Conservation (phyloP, 106 monocot genomes). For the Chionographis japonica region DNA sequence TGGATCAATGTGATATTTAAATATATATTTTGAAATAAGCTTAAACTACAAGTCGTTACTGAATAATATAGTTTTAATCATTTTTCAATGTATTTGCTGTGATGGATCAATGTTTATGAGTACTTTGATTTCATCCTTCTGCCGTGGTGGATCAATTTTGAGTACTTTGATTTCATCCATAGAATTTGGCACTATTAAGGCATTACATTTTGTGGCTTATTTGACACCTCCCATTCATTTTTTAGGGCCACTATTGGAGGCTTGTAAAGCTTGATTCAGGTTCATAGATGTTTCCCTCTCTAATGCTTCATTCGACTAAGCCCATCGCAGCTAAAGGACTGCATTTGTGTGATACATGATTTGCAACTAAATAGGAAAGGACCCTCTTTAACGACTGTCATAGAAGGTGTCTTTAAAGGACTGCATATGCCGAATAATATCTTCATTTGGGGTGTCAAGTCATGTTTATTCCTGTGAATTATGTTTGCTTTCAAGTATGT, state of each 20-base stretch:
- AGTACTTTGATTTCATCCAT: too few species aligned
- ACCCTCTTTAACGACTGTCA: conserved; percentile 9
- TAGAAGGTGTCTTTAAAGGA: too few species aligned
- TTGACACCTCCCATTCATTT: conserved; percentile 49
- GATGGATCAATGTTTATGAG: too few species aligned
- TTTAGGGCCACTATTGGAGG: conserved; percentile 64
- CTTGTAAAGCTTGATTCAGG: conserved; percentile 64
- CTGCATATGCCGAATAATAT: neutral
- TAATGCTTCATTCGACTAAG: too few species aligned
- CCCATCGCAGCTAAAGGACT: conserved; percentile 22
- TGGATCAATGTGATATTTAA: too few species aligned
- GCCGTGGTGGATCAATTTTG: neutral
- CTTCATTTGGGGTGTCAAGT: neutral
- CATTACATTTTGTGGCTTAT: conserved; percentile 16
- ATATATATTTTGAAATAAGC: too few species aligned
- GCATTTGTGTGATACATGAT: conserved; percentile 19
- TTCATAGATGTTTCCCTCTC: conserved; percentile 50
- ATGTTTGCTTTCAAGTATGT: conserved; percentile 8
- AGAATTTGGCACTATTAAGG: too few species aligned
- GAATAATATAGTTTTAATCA: too few species aligned
- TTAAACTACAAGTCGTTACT: too few species aligned
- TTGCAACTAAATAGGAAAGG: conserved; percentile 22
- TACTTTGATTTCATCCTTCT: neutral
- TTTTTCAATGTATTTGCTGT: too few species aligned
- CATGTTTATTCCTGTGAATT: neutral